These are phyloP conservation scores for Circinella minor DNA, from an alignment of 371 early-diverging fungal species.

Conservation along the genomic window DNA sequence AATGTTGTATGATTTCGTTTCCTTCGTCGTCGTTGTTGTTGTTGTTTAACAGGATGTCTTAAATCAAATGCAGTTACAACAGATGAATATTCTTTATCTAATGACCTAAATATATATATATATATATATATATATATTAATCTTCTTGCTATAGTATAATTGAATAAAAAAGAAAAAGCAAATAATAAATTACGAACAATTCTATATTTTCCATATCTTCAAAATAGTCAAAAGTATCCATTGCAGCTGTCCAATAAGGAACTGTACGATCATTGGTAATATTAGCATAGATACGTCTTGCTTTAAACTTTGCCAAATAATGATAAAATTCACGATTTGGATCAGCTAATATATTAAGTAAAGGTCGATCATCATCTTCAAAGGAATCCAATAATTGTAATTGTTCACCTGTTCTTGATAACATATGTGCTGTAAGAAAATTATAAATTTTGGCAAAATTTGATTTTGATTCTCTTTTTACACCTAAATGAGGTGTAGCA, in stretches of 20 bases:
- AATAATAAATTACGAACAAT: slow-evolving; percentile 33
- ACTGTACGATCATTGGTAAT: slow-evolving; percentile 72
- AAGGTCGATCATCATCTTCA: slow-evolving; percentile 34
- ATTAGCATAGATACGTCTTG: slow-evolving; percentile 68
- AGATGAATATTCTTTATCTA: slow-evolving; percentile 18
- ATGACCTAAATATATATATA: slow-evolving; percentile 4
- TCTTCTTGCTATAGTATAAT: too few relatives aligned
- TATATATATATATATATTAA: too few relatives aligned
- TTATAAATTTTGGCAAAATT: slow-evolving; percentile 53
- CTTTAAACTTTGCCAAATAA: slow-evolving; percentile 56
- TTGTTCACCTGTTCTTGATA: slow-evolving; percentile 68
- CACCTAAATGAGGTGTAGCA: slow-evolving; percentile 85
- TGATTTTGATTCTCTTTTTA: slow-evolving; percentile 36
- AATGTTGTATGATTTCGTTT: neutral
- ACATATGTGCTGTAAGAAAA: slow-evolving; percentile 46
- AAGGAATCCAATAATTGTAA: slow-evolving; percentile 53
- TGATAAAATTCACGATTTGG: slow-evolving; percentile 62
- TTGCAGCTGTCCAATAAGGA: slow-evolving; percentile 69
- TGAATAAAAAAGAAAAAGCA: neutral
- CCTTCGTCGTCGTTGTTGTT: neutral
- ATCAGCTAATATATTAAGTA: slow-evolving; percentile 66
- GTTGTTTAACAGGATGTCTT: slow-evolving; percentile 2
- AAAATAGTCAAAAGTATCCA: slow-evolving; percentile 59
- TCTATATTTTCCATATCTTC: slow-evolving; percentile 41
- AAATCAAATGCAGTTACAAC: slow-evolving; percentile 17